Conservation (phyloP, 306 rosid species). For the Cucumis cinereus region DNA sequence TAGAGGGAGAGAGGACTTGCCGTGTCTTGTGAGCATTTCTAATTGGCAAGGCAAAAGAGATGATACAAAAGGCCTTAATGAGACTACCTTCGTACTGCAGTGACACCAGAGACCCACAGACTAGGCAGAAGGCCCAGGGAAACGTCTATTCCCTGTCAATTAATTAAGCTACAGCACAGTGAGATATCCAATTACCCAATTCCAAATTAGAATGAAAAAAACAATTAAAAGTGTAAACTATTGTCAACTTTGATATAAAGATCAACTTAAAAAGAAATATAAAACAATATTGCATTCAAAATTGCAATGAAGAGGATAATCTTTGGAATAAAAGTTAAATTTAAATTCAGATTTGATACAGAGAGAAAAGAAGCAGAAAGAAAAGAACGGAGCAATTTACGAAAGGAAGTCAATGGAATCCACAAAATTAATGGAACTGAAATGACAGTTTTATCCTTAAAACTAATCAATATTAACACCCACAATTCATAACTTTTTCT, state of each 20-base stretch:
- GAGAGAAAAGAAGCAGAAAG: neutral
- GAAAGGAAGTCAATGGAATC: neutral
- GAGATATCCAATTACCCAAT: neutral
- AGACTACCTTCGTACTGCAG: neutral
- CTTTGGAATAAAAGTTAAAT: neutral
- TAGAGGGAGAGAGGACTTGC: neutral
- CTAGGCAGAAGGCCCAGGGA: neutral
- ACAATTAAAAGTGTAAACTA: neutral
- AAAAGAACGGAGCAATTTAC: neutral
- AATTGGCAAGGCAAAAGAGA: neutral
- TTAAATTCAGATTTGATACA: neutral
- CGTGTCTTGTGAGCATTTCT: neutral
- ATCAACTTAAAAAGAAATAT: no score
- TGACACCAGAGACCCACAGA: slow-evolving; percentile 1
- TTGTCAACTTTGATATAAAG: neutral
- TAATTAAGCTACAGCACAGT: neutral
- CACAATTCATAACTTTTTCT: neutral
- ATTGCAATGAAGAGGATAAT: neutral
- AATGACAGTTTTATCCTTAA: neutral
- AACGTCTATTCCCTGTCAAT: neutral
- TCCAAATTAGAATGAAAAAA: neutral
- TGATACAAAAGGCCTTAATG: neutral
- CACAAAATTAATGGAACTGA: neutral
- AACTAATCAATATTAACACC: neutral
- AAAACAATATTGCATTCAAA: no score